These are phyloP conservation scores for Coemansia sp. DNA, from an alignment of 192 early-diverging fungal species.

Conservation along the genomic window DNA sequence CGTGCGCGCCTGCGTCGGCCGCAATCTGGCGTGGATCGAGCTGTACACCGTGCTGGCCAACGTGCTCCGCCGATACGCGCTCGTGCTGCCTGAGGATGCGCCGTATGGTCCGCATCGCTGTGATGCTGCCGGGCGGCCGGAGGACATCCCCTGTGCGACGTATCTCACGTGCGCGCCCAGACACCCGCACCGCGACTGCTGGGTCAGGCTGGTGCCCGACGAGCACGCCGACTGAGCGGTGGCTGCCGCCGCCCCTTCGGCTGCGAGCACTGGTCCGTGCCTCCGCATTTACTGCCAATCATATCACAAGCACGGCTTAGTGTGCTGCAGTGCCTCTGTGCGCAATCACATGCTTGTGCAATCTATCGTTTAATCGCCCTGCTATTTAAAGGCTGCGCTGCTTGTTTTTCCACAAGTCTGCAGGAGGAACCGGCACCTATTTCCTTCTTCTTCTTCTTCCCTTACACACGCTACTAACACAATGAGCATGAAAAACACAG, in stretches of 20 bases:
- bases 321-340: no score
- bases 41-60: conserved; percentile 45
- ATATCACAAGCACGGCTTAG: no score
- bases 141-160: conserved; percentile 14
- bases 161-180: conserved; percentile 26
- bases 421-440: no score
- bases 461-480: background rate
- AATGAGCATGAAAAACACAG: conserved; percentile 10
- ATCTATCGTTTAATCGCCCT: no score
- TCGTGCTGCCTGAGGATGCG: conserved; percentile 15
- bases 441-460: background rate
- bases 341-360: no score
- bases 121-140: background rate
- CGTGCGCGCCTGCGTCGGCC: conserved; percentile 40
- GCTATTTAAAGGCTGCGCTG: no score
- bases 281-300: no score
- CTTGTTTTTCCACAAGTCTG: background rate
- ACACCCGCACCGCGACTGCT: conserved; percentile 22
- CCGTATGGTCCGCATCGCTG: conserved; percentile 22
- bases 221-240: no score
- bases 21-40: conserved; percentile 38
- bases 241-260: no score
- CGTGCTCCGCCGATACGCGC: conserved; percentile 31
- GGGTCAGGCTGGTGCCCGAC: background rate
- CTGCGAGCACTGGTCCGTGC: no score